Conservation (phyloP, 2,329 filamentous ascomycete species). For the Penicillium sp. region DNA sequence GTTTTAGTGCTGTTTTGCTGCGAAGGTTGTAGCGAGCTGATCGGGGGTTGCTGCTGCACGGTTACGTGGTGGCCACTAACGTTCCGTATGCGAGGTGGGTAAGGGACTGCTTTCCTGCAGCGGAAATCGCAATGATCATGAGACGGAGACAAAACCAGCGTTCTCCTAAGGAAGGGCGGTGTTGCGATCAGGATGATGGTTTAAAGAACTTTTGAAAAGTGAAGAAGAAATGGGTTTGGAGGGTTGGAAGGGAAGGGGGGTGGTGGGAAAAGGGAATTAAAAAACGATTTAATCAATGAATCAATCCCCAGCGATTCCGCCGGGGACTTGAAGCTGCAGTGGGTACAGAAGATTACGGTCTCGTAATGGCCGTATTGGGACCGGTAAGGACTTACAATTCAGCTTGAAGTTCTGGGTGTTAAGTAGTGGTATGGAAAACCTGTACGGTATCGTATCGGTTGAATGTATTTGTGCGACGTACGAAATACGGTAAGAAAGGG, state of each 20-base stretch:
- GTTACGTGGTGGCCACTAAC: constrained; percentile 41
- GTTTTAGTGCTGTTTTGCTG: constrained; percentile 33
- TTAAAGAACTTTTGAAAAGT: not conserved
- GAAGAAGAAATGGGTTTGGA: constrained; percentile 3
- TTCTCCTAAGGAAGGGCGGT: constrained; percentile 17
- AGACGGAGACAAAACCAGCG: constrained; percentile 30
- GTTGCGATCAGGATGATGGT: not conserved
- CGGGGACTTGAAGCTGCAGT: constrained; percentile 32
- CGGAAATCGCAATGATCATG: constrained; percentile 34
- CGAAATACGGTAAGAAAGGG: constrained; percentile 1
- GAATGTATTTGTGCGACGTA: not conserved
- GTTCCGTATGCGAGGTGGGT: constrained; percentile 32
- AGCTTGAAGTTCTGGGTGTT: not conserved
- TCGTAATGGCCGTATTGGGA: not conserved
- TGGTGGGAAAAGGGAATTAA: constrained; percentile 9
- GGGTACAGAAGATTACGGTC: constrained; percentile 19
- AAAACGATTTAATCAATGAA: constrained; percentile 34
- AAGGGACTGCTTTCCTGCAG: constrained; percentile 24
- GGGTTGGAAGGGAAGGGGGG: constrained; percentile 5
- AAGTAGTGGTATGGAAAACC: not conserved
- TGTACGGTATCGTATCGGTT: constrained; percentile 10
- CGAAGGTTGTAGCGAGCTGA: constrained; percentile 30
- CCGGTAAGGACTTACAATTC: not conserved
- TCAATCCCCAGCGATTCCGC: constrained; percentile 28
- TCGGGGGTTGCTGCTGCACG: constrained; percentile 40